Percentiles rank a stretch among this genome's conserved stretches.
These are phyloP conservation scores for Pseudonectria foliicola DNA, from an alignment of 2,329 filamentous ascomycete genomes.

Conservation along the genomic window DNA sequence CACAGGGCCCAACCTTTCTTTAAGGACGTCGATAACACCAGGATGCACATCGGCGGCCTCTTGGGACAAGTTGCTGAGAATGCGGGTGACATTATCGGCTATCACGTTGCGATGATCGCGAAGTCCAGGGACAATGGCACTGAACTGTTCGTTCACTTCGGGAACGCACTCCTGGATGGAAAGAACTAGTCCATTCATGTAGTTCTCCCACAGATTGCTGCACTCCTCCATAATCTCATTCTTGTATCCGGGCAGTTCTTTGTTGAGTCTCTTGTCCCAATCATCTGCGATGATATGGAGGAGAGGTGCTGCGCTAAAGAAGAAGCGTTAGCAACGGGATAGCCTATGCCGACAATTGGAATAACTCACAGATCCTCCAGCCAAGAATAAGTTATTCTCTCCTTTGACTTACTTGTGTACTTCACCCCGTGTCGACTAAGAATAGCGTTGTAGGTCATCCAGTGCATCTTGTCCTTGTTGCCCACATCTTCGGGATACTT, in stretches of 20 bases:
- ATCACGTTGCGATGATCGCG: neutral
- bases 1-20: no score
- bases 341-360: no score
- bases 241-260: neutral
- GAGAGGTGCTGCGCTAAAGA: neutral
- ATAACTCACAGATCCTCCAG: conserved; percentile 6
- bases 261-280: conserved; percentile 6
- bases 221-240: conserved; percentile 1
- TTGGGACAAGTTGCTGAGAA: no score
- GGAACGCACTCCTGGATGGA: neutral
- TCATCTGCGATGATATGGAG: neutral
- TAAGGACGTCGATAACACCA: no score
- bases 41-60: no score
- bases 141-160: neutral
- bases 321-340: neutral
- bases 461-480: neutral
- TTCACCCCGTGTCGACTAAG: neutral
- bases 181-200: conserved; percentile 1
- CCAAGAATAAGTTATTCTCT: conserved; percentile 3
- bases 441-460: conserved; percentile 1
- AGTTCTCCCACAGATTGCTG: neutral
- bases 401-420: neutral
- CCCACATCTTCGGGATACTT: neutral
- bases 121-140: neutral
- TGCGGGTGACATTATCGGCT: neutral